phyloP scores from a whole-genome alignment of 2,329 filamentous ascomycete species.

The Colletotrichum neosansevieriae region DNA sequence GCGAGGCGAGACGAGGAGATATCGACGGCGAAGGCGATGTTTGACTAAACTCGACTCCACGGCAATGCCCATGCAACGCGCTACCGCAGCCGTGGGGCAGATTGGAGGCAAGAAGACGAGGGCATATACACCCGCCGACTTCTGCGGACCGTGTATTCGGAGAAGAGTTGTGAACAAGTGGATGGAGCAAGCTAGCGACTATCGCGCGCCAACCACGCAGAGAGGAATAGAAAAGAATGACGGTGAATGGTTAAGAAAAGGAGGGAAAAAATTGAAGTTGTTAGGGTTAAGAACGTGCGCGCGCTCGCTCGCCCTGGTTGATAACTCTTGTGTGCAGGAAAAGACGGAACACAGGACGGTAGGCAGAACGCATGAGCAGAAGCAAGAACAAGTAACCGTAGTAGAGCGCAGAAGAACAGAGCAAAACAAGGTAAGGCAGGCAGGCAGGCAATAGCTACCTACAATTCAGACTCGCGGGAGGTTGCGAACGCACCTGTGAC shows the following conservation, averaged over 20 bases:
- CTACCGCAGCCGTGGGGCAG: slow-evolving; percentile 34
- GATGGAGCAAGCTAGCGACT: not conserved
- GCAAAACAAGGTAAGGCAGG: not conserved
- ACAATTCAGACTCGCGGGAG: not conserved
- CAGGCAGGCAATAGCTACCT: not conserved
- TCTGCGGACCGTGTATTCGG: not conserved
- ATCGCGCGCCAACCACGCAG: slow-evolving; percentile 1
- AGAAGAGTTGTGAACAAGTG: not conserved
- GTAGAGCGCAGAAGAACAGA: not conserved
- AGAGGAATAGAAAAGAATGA: not conserved
- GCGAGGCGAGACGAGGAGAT: not conserved
- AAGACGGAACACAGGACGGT: not conserved
- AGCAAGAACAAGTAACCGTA: not conserved
- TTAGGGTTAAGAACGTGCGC: slow-evolving; percentile 33
- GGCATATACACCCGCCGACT: slow-evolving; percentile 19
- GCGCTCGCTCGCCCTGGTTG: slow-evolving; percentile 7
- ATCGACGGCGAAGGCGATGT: slow-evolving; percentile 15
- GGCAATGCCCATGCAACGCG: slow-evolving; percentile 35
- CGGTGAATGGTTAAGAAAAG: not conserved
- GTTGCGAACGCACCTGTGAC: slow-evolving; percentile 21
- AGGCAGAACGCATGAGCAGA: not conserved
- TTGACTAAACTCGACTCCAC: slow-evolving; percentile 1
- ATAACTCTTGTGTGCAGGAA: slow-evolving; percentile 9
- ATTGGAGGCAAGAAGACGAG: slow-evolving; percentile 25
- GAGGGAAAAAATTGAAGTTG: not conserved